These are phyloP conservation scores for Poronia punctata DNA, from an alignment of 495 filamentous ascomycete species.

Conservation along the genomic window DNA sequence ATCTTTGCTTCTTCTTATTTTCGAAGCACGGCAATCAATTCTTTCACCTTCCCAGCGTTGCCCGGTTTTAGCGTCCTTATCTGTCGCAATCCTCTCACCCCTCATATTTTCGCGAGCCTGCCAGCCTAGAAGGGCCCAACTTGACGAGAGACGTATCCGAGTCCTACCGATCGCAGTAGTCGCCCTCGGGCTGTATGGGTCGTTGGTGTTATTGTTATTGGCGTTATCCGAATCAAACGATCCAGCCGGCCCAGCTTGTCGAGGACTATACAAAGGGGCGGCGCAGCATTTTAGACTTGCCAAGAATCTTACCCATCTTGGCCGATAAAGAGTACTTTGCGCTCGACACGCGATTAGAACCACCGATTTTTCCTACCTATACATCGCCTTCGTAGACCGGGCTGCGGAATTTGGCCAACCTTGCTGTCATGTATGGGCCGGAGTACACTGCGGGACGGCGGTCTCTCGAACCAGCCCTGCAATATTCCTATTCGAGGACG, in stretches of 20 bases:
- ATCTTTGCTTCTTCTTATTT: background rate
- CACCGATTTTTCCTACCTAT: too few relatives aligned
- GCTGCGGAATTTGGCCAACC: background rate
- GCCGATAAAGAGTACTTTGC: too few relatives aligned
- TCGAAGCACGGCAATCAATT: background rate
- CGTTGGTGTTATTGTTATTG: background rate
- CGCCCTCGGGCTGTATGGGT: background rate
- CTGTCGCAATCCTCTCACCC: background rate
- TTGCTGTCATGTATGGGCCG: conserved; percentile 18
- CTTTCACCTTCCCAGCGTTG: background rate
- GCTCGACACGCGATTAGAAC: too few relatives aligned
- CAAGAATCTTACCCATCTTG: too few relatives aligned
- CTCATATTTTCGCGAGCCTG: background rate
- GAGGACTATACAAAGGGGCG: too few relatives aligned
- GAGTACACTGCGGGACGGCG: conserved; percentile 23
- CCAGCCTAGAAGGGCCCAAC: background rate
- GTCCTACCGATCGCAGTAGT: background rate
- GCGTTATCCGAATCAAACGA: too few relatives aligned
- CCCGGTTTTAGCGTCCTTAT: background rate
- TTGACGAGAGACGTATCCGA: background rate
- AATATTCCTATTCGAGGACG: conserved; percentile 45
- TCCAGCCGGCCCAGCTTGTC: too few relatives aligned
- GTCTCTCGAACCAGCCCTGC: conserved; percentile 30
- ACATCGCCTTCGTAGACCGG: too few relatives aligned
- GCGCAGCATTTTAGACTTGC: too few relatives aligned